Base-by-base conservation (phyloP, 2,329 filamentous ascomycete genomes). In the Sporothrix inflata region DNA sequence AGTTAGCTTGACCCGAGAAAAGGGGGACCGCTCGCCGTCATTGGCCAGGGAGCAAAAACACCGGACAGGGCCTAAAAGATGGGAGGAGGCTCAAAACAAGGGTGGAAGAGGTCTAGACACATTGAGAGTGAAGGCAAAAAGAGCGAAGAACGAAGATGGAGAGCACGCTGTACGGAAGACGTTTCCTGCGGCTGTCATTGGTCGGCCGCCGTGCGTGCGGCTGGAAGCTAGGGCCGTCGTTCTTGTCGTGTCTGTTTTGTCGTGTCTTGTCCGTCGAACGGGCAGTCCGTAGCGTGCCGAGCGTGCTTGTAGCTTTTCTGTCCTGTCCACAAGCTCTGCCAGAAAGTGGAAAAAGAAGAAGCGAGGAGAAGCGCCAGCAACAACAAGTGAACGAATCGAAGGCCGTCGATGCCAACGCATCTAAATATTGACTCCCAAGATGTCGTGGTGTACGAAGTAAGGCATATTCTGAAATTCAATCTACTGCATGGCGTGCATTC, bases 281-380 rank as follows among this genome's bases (percentile, higher is more conserved):
- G 55, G 6, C 30, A 61, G 30, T 61, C 55, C 55, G 55, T 21
- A 61, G 55, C 34, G 55, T 34, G 30, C 19, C n/a, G n/a, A n/a
- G n/a, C n/a, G 30, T 19, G 16, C 30, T 19, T n/a, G n/a, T n/a
- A n/a, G n/a, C n/a, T n/a, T n/a, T n/a, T n/a, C 34, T n/a, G 19
- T 51, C 47, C 47, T 21, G 40, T 42, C 12, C 12, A 34, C 40
- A 42, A 11, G 12, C 40, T 42, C 40, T 42, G 40, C 8, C 30
- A 34, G 30, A 57, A 57, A 57, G 53, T 57, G 27, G 53, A 57
- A 34, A 57, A 57, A 57, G 14, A 57, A 57, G 53, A 19, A 30
- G 53, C 53, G 19, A 57, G 53, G 53, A 34, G 24, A 47, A 47
- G 11, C 30, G 30, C 30, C 14, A 47, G 45, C 4, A 47, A n/a